phyloP scores from a whole-genome alignment of 768 basidiomycete species.

The Butyriboletus loyo region DNA sequence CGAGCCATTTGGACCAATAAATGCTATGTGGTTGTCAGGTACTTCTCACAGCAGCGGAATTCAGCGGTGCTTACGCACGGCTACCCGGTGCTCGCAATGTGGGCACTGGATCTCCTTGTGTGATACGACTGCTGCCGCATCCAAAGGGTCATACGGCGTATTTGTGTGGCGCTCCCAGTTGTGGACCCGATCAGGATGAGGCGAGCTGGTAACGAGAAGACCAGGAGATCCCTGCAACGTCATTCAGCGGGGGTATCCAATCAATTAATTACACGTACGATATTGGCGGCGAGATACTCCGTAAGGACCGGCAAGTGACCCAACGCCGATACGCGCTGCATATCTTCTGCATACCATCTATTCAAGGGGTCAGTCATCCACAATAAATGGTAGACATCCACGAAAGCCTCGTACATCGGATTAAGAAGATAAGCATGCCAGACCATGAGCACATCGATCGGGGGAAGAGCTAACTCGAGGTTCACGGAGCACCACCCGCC shows the following conservation, averaged over 20 bases:
- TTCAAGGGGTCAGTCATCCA: neutral
- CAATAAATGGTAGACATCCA: neutral
- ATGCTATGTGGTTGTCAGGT: slow-evolving; percentile 31
- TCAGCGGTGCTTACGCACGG: slow-evolving; percentile 21
- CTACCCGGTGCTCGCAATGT: slow-evolving; percentile 14
- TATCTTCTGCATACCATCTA: slow-evolving; percentile 30
- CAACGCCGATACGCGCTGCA: neutral
- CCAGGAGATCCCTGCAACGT: slow-evolving; percentile 6
- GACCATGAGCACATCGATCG: slow-evolving; percentile 40
- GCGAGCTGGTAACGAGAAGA: slow-evolving; percentile 5
- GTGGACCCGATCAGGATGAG: slow-evolving; percentile 5
- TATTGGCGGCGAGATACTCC: slow-evolving; percentile 4
- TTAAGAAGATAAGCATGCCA: slow-evolving; percentile 41
- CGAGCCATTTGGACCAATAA: slow-evolving; percentile 33
- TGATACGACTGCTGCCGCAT: slow-evolving; percentile 16
- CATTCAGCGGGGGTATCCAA: neutral
- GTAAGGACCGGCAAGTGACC: neutral
- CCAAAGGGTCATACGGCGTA: slow-evolving; percentile 19
- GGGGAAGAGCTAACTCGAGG: slow-evolving; percentile 24
- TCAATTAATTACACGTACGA: slow-evolving; percentile 7
- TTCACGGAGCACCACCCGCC: neutral
- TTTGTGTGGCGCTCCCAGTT: neutral
- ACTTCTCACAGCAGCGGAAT: neutral
- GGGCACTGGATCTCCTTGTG: slow-evolving; percentile 31
- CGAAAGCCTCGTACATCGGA: slow-evolving; percentile 25